phyloP scores from a whole-genome alignment of 129 eudicot genomes.

The Pseudognaphalium luteoalbum region DNA sequence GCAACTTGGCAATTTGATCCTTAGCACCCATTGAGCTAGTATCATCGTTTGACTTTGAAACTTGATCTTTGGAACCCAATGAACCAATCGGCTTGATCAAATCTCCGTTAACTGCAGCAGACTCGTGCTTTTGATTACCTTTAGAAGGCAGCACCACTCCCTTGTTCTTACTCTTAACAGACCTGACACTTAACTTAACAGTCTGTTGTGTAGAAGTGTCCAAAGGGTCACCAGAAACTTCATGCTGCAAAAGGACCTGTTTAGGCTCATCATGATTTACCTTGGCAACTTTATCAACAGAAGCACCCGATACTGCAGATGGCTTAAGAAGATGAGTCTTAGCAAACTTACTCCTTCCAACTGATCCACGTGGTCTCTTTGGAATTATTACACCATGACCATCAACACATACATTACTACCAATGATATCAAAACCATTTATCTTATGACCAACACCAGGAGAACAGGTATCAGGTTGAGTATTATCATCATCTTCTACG shows the following conservation, averaged over 20 bases:
- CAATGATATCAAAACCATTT: constrained; percentile 13
- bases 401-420: background rate
- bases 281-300: constrained; percentile 35
- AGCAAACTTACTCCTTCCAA: constrained; percentile 53
- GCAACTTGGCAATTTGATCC: constrained; percentile 27
- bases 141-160: constrained; percentile 8
- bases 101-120: constrained; percentile 6
- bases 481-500: constrained; percentile 6
- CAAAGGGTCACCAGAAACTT: constrained; percentile 18
- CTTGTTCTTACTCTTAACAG: constrained; percentile 15
- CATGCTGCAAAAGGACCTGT: background rate
- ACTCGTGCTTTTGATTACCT: constrained; percentile 20
- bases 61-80: constrained; percentile 13
- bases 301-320: constrained; percentile 27
- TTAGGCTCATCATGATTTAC: constrained; percentile 26
- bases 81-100: constrained; percentile 29
- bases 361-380: constrained; percentile 65
- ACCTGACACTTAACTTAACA: constrained; percentile 36
- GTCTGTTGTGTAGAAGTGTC: constrained; percentile 18
- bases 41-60: background rate
- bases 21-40: constrained; percentile 11
- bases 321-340: constrained; percentile 26
- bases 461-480: background rate
- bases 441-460: constrained; percentile 33
- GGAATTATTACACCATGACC: constrained; percentile 54